Evolutionary conservation across 108 stramenopile genomes (phyloP).

Genomic region (Parietichytrium sp.): DNA sequence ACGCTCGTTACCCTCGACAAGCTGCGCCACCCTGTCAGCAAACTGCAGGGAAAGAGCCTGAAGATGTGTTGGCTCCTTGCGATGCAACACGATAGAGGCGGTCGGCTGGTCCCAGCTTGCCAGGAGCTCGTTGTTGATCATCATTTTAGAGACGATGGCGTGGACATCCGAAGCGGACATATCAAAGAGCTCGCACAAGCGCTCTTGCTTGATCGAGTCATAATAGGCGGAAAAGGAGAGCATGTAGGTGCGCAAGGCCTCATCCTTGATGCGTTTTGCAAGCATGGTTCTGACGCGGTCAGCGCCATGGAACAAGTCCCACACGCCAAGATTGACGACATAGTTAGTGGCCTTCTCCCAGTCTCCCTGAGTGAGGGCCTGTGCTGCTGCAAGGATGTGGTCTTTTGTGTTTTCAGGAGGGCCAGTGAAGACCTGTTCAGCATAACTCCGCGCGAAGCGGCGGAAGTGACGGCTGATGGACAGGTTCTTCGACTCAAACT

Average conservation of each 20-base stretch:
- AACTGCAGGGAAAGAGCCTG: constrained; percentile 88
- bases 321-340: constrained; percentile 77
- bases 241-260: constrained; percentile 90
- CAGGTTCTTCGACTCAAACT: constrained; percentile 46
- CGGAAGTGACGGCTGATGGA: constrained; percentile 85
- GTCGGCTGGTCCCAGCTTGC: constrained; percentile 99
- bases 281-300: constrained; percentile 78
- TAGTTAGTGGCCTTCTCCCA: constrained; percentile 84
- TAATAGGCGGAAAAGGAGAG: constrained; percentile 85
- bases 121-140: constrained; percentile 89
- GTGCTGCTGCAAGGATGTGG: constrained; percentile 87
- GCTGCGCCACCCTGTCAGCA: constrained; percentile 78
- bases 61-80: constrained; percentile 76
- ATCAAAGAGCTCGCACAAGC: constrained; percentile 92
- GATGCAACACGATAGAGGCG: constrained; percentile 82
- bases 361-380: constrained; percentile 81
- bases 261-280: constrained; percentile 82
- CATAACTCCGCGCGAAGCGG: constrained; percentile 82
- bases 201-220: constrained; percentile 79
- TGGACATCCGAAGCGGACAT: constrained; percentile 83
- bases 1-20: constrained; percentile 93
- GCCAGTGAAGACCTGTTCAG: constrained; percentile 93
- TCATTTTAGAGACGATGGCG: constrained; percentile 92
- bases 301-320: constrained; percentile 84
- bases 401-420: constrained; percentile 97